These are phyloP conservation scores for Cyanodermella asteris DNA, from an alignment of 2,329 filamentous ascomycete species.

Conservation along the genomic window DNA sequence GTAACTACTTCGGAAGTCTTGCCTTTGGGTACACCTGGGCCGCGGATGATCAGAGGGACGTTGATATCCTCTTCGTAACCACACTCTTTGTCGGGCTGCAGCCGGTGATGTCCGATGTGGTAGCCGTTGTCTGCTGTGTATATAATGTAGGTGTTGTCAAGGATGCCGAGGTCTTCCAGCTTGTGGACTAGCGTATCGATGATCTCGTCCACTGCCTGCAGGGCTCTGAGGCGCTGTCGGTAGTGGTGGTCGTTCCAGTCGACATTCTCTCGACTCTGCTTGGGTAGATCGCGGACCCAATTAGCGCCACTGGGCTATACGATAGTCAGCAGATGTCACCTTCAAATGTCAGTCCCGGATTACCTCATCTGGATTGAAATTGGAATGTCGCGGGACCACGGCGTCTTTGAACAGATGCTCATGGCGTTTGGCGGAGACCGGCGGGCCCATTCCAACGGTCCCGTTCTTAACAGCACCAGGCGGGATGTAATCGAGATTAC, in stretches of 20 bases:
- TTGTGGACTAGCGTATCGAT: slow-evolving; percentile 23
- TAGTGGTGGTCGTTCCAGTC: slow-evolving; percentile 33
- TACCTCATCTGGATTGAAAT: slow-evolving; percentile 44
- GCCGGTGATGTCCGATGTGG: slow-evolving; percentile 36
- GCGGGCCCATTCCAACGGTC: slow-evolving; percentile 20
- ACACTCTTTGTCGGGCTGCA: slow-evolving; percentile 36
- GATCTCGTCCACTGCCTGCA: slow-evolving; percentile 34
- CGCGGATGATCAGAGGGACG: slow-evolving; percentile 36
- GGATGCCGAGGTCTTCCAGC: slow-evolving; percentile 18
- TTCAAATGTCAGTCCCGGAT: too few relatives aligned
- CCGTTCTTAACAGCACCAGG: slow-evolving; percentile 10
- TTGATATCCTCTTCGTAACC: slow-evolving; percentile 38
- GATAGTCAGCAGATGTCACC: slow-evolving; percentile 3
- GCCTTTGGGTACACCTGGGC: slow-evolving; percentile 29
- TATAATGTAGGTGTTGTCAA: slow-evolving; percentile 37
- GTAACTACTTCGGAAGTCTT: slow-evolving; percentile 26
- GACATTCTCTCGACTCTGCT: slow-evolving; percentile 24
- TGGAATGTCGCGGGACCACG: slow-evolving; percentile 36
- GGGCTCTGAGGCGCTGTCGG: slow-evolving; percentile 24
- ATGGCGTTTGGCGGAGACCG: slow-evolving; percentile 39
- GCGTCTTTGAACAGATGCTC: slow-evolving; percentile 37
- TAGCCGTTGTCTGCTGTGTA: slow-evolving; percentile 40
- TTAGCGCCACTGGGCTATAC: slow-evolving; percentile 20
- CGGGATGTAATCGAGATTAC: slow-evolving; percentile 24
- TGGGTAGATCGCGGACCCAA: slow-evolving; percentile 23